A percentile compares a stretch with the other conserved stretches of the same genome.
phyloP scores from a whole-genome alignment of 2,329 filamentous ascomycete genomes.

The Tolypocladium tundrense region DNA sequence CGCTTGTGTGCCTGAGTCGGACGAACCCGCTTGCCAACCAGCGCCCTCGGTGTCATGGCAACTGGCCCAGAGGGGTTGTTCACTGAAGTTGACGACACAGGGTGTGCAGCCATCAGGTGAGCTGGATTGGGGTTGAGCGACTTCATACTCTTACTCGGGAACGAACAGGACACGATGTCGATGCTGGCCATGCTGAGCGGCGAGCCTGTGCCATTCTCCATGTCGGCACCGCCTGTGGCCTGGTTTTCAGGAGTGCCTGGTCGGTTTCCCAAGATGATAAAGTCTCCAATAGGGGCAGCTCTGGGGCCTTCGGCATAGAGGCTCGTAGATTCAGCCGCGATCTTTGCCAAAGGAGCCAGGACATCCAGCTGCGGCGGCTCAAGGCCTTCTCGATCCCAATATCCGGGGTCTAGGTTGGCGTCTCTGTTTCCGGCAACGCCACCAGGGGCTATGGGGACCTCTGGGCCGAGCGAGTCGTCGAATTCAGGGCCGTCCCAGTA shows the following conservation, averaged over 20 bases:
- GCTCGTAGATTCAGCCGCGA: slow-evolving; percentile 12
- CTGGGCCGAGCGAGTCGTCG: slow-evolving; percentile 48
- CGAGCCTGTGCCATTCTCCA: slow-evolving; percentile 23
- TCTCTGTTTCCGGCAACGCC: slow-evolving; percentile 56
- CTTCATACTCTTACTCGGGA: slow-evolving; percentile 42
- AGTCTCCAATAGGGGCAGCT: slow-evolving; percentile 35
- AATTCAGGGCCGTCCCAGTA: slow-evolving; percentile 77
- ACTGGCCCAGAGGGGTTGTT: slow-evolving; percentile 38
- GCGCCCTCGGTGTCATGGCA: slow-evolving; percentile 46
- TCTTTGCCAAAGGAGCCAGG: slow-evolving; percentile 20
- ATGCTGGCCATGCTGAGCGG: slow-evolving; percentile 49
- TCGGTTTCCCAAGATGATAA: slow-evolving; percentile 31
- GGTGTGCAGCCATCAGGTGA: slow-evolving; percentile 42
- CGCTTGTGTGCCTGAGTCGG: slow-evolving; percentile 60
- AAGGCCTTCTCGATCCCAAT: slow-evolving; percentile 37
- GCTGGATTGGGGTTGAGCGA: slow-evolving; percentile 26
- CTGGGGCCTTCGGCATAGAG: slow-evolving; percentile 35
- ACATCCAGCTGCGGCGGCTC: slow-evolving; percentile 35
- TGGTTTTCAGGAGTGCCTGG: slow-evolving; percentile 37
- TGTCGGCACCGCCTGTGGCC: slow-evolving; percentile 10
- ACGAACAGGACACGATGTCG: slow-evolving; percentile 54
- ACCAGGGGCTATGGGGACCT: slow-evolving; percentile 63
- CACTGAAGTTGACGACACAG: slow-evolving; percentile 39
- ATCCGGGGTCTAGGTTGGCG: slow-evolving; percentile 41
- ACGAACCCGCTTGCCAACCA: slow-evolving; percentile 49